Conservation (phyloP, 805 yeast genomes). For the Myxozyma sirexii region DNA sequence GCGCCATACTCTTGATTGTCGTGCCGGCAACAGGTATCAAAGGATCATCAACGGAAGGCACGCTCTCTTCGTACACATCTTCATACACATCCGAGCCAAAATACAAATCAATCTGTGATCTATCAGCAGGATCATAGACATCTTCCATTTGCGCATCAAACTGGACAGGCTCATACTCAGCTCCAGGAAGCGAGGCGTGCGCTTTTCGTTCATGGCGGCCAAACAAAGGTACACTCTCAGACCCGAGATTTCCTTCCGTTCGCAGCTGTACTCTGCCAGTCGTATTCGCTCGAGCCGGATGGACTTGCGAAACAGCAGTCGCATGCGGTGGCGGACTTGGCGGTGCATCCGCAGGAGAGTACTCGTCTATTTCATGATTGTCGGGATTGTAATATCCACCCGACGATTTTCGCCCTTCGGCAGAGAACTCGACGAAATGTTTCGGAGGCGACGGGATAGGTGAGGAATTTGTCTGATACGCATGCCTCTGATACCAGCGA, state of each 20-base stretch:
- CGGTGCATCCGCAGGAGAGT: not conserved
- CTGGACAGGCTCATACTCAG: not conserved
- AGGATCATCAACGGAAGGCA: not conserved
- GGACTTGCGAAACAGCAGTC: not conserved
- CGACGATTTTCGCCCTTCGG: not conserved
- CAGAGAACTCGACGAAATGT: not conserved
- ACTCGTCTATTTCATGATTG: not conserved
- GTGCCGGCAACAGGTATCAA: not conserved
- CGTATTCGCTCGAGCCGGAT: constrained; percentile 19
- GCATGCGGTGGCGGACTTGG: constrained; percentile 7
- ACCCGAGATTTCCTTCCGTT: constrained; percentile 3
- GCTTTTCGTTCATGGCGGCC: not conserved
- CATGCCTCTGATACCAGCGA: not conserved
- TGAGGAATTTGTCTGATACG: not conserved
- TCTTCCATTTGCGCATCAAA: not conserved
- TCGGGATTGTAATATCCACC: not conserved
- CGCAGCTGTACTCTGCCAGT: constrained; percentile 14
- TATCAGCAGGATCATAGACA: constrained; percentile 3
- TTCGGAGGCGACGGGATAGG: not conserved
- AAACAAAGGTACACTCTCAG: not conserved
- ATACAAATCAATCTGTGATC: not conserved
- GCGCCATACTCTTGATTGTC: not conserved
- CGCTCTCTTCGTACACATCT: too few relatives aligned
- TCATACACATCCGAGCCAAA: not conserved
- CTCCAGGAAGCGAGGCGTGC: constrained; percentile 3